Conservation (phyloP, 345 rosid species). For the Schrenkiella parvula region DNA sequence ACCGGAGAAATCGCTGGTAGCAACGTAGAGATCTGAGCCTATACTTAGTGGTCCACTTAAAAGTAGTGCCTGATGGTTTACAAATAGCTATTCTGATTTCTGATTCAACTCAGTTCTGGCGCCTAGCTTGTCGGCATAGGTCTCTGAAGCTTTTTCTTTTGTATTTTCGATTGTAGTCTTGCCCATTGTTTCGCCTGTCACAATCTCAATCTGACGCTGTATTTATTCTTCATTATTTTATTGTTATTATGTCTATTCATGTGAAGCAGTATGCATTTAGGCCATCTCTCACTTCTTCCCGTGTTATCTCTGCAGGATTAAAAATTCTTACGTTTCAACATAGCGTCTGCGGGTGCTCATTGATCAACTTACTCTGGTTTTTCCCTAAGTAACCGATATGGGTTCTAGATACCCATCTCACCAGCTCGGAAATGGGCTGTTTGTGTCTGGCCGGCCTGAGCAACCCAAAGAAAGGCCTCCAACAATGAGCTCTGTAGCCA, state of each 20-base stretch:
- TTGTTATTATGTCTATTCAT: conserved; percentile 5
- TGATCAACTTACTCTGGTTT: conserved; percentile 13
- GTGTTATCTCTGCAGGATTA: conserved; percentile 16
- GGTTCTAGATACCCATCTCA: conserved; percentile 98
- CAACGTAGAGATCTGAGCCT: conserved; percentile 29
- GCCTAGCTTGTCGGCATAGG: conserved; percentile 10
- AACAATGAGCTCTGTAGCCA: conserved; percentile 84
- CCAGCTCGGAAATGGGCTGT: conserved; percentile 93
- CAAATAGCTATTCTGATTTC: background rate
- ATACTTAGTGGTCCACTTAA: conserved; percentile 15
- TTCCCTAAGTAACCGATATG: conserved; percentile 45
- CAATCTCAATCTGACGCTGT: background rate
- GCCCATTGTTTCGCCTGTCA: conserved; percentile 24
- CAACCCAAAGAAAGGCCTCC: conserved; percentile 94
- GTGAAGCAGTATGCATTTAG: conserved; percentile 24
- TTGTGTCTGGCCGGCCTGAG: conserved; percentile 94
- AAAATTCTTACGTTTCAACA: background rate
- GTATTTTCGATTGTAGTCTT: background rate
- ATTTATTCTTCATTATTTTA: conserved; percentile 4
- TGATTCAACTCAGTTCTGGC: background rate
- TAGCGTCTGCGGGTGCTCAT: background rate
- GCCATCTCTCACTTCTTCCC: conserved; percentile 9
- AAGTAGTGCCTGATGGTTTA: background rate
- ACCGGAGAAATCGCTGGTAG: background rate
- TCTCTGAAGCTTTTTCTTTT: background rate